Evolutionary conservation across 768 basidiomycete species (phyloP).

Genomic region (Mrakia frigida): DNA sequence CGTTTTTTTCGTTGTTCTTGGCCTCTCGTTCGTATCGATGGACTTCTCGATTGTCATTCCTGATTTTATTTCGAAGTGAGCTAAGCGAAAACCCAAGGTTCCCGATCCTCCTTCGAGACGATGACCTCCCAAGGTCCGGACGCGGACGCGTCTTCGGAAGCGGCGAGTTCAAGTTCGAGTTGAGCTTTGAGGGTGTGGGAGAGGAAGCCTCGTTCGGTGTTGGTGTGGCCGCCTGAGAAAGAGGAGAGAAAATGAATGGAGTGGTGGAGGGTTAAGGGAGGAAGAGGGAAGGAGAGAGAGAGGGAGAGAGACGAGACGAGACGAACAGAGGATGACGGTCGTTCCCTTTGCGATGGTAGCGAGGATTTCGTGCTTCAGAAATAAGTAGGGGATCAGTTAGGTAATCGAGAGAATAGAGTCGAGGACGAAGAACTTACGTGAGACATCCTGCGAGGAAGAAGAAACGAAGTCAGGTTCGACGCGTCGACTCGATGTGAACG

Average conservation of each 20-base stretch:
- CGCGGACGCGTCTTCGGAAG: neutral
- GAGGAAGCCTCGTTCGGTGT: constrained; percentile 92
- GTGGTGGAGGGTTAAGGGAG: neutral
- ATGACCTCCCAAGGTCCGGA: constrained; percentile 51
- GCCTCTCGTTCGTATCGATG: no score
- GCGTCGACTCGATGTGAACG: neutral
- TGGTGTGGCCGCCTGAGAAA: constrained; percentile 73
- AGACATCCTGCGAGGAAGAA: constrained; percentile 22
- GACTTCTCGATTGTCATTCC: no score
- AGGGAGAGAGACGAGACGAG: neutral
- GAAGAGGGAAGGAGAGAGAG: neutral
- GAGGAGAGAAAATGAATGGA: constrained; percentile 10
- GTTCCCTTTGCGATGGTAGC: constrained; percentile 69
- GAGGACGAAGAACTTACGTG: constrained; percentile 22
- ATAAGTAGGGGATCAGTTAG: neutral
- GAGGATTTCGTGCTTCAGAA: constrained; percentile 74
- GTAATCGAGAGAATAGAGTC: neutral
- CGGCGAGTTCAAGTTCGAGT: constrained; percentile 53
- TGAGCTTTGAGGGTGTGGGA: constrained; percentile 59
- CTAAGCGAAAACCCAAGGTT: constrained; percentile 50
- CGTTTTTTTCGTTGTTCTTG: no score
- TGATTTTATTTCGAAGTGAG: no score
- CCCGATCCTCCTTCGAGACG: constrained; percentile 65
- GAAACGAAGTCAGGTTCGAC: neutral
- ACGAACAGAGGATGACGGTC: constrained; percentile 77